A percentile compares a stretch with the other conserved stretches of the same genome.
phyloP scores from a whole-genome alignment of 306 rosid genomes.

The Acacia melanoxylon region DNA sequence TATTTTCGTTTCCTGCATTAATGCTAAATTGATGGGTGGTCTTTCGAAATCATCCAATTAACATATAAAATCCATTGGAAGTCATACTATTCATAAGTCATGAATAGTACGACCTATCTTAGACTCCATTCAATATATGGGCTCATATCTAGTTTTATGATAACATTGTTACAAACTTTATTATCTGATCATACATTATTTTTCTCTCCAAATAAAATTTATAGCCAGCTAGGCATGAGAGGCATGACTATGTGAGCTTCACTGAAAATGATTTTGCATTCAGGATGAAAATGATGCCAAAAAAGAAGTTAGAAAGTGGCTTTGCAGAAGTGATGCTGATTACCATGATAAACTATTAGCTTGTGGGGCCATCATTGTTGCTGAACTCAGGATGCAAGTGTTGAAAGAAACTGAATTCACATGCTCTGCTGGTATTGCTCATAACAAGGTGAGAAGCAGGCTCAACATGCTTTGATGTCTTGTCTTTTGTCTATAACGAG shows the following conservation, averaged over 20 bases:
- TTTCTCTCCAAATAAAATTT: conserved; percentile 24
- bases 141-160: neutral
- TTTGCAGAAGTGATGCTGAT: conserved; percentile 60
- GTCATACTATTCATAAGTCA: neutral
- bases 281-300: conserved; percentile 64
- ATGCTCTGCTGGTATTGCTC: conserved; percentile 98
- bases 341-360: conserved; percentile 84
- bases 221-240: conserved; percentile 13
- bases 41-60: neutral
- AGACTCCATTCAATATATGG: neutral
- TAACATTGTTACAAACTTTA: neutral
- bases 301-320: conserved; percentile 74
- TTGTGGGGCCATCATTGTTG: conserved; percentile 88
- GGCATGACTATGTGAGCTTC: neutral
- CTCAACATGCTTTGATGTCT: conserved; percentile 9
- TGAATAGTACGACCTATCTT: neutral
- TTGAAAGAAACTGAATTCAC: conserved; percentile 89
- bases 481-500: conserved; percentile 1
- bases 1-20: neutral
- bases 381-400: conserved; percentile 85
- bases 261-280: conserved; percentile 40
- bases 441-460: conserved; percentile 69
- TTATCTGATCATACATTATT: neutral
- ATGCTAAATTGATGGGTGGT: neutral
- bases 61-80: neutral